These are phyloP conservation scores for Syzygium aqueum DNA, from an alignment of 345 rosid species.

Conservation along the genomic window DNA sequence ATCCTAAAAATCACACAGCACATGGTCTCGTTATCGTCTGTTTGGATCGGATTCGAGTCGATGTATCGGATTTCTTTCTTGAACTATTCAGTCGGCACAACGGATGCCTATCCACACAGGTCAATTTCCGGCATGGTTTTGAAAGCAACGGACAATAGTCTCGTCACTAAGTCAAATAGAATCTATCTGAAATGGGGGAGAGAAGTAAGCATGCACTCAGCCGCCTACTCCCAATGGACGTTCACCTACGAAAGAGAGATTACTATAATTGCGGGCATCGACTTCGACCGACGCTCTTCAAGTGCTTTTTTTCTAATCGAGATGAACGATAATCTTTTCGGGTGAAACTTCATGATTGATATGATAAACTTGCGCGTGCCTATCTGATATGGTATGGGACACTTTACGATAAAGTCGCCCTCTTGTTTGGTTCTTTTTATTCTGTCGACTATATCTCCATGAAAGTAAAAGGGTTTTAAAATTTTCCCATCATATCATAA, in stretches of 20 bases:
- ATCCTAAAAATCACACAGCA: not conserved
- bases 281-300: not conserved
- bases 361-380: not conserved
- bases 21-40: not conserved
- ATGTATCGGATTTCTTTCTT: not conserved
- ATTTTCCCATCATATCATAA: not conserved
- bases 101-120: not conserved
- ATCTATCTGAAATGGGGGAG: not conserved
- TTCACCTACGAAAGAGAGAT: not conserved
- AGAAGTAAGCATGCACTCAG: slow-evolving; percentile 14
- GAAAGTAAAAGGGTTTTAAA: not conserved
- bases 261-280: not conserved
- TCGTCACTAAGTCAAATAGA: not conserved
- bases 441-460: not conserved
- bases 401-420: not conserved
- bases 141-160: not conserved
- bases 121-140: not conserved
- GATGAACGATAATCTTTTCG: not conserved
- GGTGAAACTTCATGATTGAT: not conserved
- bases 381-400: not conserved
- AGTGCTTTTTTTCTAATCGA: not conserved
- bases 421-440: not conserved
- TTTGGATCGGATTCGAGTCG: not conserved
- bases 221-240: not conserved
- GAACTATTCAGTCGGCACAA: not conserved